Percentiles rank a stretch among this genome's conserved stretches.
phyloP scores from a whole-genome alignment of 345 rosid species.

The Syzygium oleosum region DNA sequence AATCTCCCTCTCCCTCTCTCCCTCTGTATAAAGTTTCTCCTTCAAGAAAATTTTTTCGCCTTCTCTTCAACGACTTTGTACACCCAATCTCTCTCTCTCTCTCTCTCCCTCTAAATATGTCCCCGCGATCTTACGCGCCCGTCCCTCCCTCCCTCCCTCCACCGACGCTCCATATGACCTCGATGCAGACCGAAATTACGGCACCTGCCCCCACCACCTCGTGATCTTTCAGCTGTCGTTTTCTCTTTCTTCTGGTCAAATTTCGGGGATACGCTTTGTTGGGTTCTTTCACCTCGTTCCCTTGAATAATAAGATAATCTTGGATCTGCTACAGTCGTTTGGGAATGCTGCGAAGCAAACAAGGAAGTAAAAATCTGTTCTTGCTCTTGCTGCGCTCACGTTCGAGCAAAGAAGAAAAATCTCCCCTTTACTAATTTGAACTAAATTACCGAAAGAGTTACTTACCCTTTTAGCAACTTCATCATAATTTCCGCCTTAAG shows the following conservation, averaged over 20 bases:
- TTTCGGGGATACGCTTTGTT: not conserved
- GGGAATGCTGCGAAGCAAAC: too few relatives aligned
- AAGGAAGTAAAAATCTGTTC: not conserved
- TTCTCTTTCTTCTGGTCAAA: not conserved
- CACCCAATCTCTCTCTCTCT: not conserved
- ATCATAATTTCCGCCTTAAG: not conserved
- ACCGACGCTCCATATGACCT: not conserved
- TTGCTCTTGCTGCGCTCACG: accelerated
- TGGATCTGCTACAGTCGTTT: too few relatives aligned
- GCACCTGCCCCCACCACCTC: not conserved
- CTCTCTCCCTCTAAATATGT: not conserved
- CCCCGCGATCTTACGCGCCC: not conserved
- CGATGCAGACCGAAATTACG: not conserved
- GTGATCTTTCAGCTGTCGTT: not conserved
- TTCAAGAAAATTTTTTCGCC: not conserved
- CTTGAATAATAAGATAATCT: not conserved
- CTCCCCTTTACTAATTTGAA: not conserved
- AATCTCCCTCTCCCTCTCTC: not conserved
- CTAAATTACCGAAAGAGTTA: not conserved
- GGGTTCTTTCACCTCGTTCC: not conserved
- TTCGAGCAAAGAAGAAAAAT: not conserved
- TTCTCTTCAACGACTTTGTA: not conserved
- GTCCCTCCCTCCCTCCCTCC: not conserved
- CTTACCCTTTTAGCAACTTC: not conserved
- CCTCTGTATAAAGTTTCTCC: not conserved